Evolutionary conservation across 108 stramenopile genomes (phyloP).

Genomic region (Bacterosira constricta): DNA sequence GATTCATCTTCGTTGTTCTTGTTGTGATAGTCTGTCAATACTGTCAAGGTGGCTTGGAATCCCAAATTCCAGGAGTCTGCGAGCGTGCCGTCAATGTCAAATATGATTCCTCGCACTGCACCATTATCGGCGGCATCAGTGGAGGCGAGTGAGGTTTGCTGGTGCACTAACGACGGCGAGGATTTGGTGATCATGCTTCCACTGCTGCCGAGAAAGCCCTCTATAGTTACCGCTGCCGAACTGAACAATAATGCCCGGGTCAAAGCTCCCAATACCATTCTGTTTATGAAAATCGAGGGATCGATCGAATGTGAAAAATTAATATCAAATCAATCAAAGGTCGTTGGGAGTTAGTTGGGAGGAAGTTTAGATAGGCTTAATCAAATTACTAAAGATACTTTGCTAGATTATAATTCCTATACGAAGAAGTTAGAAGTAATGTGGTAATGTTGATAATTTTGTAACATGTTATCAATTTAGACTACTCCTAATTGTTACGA

Average conservation of each 20-base stretch:
- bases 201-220: not conserved
- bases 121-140: not conserved
- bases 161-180: not conserved
- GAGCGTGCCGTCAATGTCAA: constrained; percentile 87
- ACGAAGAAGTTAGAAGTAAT: too few species aligned
- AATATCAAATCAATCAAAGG: too few species aligned
- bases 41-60: constrained; percentile 75
- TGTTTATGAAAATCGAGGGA: too few species aligned
- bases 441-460: too few species aligned
- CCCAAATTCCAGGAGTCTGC: constrained; percentile 87
- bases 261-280: too few species aligned
- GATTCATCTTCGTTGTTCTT: constrained; percentile 9
- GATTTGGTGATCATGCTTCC: not conserved
- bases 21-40: constrained; percentile 66
- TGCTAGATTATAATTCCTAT: too few species aligned
- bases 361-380: too few species aligned
- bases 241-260: not conserved
- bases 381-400: too few species aligned
- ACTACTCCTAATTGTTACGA: too few species aligned
- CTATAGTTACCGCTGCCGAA: not conserved
- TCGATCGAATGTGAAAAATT: too few species aligned
- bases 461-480: too few species aligned
- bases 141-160: constrained; percentile 3
- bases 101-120: constrained; percentile 62
- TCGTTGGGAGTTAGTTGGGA: too few species aligned